These are phyloP conservation scores for Cercophora sp. DNA, from an alignment of 495 filamentous ascomycete genomes.

Conservation along the genomic window DNA sequence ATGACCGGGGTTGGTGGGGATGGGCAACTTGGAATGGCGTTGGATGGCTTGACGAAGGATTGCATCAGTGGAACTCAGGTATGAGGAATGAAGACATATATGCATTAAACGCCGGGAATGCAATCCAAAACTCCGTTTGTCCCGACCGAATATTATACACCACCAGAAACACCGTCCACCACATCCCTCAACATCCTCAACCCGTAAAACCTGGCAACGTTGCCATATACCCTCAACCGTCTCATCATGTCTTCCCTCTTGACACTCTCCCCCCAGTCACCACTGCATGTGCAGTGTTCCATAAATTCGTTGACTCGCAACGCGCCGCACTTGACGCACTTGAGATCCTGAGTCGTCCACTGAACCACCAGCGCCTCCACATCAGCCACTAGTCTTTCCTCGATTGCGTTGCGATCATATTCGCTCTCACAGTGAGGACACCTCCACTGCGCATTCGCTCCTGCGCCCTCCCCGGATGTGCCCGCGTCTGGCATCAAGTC, in stretches of 20 bases:
- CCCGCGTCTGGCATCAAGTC: constrained; percentile 57
- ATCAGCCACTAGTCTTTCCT: constrained; percentile 76
- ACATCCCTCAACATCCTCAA: constrained; percentile 76
- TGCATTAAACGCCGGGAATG: background rate
- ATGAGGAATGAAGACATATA: background rate
- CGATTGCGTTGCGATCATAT: constrained; percentile 70
- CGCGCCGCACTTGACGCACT: constrained; percentile 65
- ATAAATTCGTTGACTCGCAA: constrained; percentile 85
- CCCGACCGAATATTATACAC: too few species aligned
- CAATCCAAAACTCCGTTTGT: constrained; percentile 32
- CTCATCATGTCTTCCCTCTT: constrained; percentile 64
- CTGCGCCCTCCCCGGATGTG: constrained; percentile 26
- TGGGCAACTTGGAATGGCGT: background rate
- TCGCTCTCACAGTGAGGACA: constrained; percentile 74
- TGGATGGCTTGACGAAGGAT: too few species aligned
- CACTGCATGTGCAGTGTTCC: constrained; percentile 93
- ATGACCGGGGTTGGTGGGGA: background rate
- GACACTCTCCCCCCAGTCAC: constrained; percentile 71
- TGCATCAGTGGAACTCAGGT: too few species aligned
- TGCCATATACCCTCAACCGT: constrained; percentile 62
- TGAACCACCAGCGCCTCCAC: constrained; percentile 69
- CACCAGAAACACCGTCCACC: constrained; percentile 55
- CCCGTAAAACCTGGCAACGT: constrained; percentile 72
- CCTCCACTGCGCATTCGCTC: constrained; percentile 58
- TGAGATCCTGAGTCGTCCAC: constrained; percentile 88